Evolutionary conservation across 2,329 filamentous ascomycete species (phyloP), one percentile per base, ranked within the genome.

Genomic region (Proliferodiscus dingleyae): DNA sequence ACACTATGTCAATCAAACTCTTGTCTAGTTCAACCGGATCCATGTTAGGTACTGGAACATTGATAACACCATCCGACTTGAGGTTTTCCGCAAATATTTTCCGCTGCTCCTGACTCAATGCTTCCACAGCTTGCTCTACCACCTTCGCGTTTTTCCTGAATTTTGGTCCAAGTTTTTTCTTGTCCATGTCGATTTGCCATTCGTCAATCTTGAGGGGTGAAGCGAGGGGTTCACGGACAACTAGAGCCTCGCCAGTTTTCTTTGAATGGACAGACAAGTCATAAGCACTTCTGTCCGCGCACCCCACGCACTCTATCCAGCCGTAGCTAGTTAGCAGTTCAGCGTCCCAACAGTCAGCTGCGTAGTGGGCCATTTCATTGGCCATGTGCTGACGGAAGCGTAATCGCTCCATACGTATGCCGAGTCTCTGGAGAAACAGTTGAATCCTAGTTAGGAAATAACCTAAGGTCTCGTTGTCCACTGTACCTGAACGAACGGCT

Each of bases 221-320:
- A 37, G 85, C 80, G 44, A 89, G 78, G 44, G 79, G 81, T 72
- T 96, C 83, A 49, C 90, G 83, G 32, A 97, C 93, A 38, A 93
- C 75, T 16, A 98, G 77, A 33, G 89, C 83, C 11, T 86, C 83
- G 48, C 89, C 89, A 24, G 93, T 97, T 73, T 89, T 90, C 71
- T 95, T 91, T 64, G 85, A 83, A 69, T 97, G 93, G 8, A 96
- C 90, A 26, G 81, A 85, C 65, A 97, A 68, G 68, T 98, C 93
- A 67, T 95, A 98, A 18, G 93, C 93, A 64, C 87, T 95, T 61
- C 93, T 82, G 66, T 96, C 91, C 50, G 93, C 93, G 67, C 93
- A 97, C 52, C 93, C 93, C 61, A 97, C 91, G 66, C 91, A 97
- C 73, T 98, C 93, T 53, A 97, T 87, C 93, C 93, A 98, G 65